Base-by-base conservation (phyloP, 139 green algal species). In the Chlorella sp. region DNA sequence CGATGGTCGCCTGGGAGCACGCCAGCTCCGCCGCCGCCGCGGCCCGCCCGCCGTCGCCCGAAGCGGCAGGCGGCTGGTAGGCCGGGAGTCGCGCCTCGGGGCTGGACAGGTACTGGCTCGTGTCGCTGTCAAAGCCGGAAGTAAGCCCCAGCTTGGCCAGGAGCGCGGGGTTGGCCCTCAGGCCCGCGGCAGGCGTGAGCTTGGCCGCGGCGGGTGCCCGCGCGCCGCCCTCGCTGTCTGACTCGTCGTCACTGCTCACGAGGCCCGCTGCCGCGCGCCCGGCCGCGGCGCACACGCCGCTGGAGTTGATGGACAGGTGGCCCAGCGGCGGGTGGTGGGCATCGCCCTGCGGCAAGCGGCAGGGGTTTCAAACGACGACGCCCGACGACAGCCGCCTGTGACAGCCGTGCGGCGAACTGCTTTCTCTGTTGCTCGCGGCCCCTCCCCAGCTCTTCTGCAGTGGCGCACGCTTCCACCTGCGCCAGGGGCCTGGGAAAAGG, bases 61-160 rank as follows among this genome's bases (percentile, higher is more conserved):
- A 14, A 14, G n/a, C 11, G 59, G 33, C 33, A 33, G 21, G 40
- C 27, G 21, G 62, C 7, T 38, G 43, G 29, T 43, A 45, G 43
- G 19, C 9, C 33, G 9, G n/a, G 23, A 25, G 33, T 25, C 38
- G 36, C 23, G 35, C 41, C 42, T 27, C 29, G 31, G 42, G 15
- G 29, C 38, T 25, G 2, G n/a, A 8, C 12, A 11, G 58, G 69
- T n/a, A 38, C 31, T 38, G 51, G 58, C 56, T 69, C 56, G 42
- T 77, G 56, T 77, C 71, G 56, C 71, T 77, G 6, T 77, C 71
- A 17, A 60, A 68, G 19, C 71, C 71, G 19, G 19, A 17, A 27
- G 46, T 17, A 55, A 55, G 14, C 14, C 46, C 46, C 17, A 55
- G 46, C 46, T 55, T 55, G 46, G 14, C 14, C 46, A 55, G 14